Evolutionary conservation across 148 eudicot genomes (phyloP).

Genomic region (Simmondsia chinensis): DNA sequence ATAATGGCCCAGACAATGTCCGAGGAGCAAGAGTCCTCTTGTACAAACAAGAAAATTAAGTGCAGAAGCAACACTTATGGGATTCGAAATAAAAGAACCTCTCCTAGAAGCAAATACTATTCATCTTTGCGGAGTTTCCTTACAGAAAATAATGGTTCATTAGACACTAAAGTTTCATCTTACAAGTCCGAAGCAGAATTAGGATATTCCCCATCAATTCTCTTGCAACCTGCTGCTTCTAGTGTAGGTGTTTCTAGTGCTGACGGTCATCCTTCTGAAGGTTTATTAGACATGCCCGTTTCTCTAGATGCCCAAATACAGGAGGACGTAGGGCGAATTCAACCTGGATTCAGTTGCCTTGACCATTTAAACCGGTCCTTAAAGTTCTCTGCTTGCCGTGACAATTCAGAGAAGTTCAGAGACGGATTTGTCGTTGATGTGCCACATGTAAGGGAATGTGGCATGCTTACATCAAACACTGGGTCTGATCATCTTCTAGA

Average conservation of each 20-base stretch:
- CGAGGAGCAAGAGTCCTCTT: conserved; percentile 15
- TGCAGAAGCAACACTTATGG: conserved; percentile 7
- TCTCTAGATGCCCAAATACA: conserved; percentile 11
- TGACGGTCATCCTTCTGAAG: conserved; percentile 5
- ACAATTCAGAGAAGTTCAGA: conserved; percentile 30
- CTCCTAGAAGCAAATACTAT: conserved; percentile 5
- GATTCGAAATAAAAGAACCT: conserved; percentile 9
- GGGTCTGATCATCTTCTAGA: conserved; percentile 74
- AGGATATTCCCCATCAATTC: conserved; percentile 1
- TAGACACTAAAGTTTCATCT: conserved; percentile 16
- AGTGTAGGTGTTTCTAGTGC: background rate
- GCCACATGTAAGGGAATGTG: conserved; percentile 31
- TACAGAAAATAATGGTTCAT: conserved; percentile 15
- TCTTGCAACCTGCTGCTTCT: conserved; percentile 2
- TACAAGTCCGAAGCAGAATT: conserved; percentile 6
- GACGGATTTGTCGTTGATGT: conserved; percentile 28
- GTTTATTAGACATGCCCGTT: background rate
- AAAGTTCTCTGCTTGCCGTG: conserved; percentile 53
- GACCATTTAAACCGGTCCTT: conserved; percentile 15
- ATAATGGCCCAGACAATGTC: conserved; percentile 19
- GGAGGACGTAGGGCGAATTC: conserved; percentile 6
- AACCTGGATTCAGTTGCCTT: conserved; percentile 10
- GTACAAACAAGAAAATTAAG: conserved; percentile 7
- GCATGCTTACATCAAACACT: conserved; percentile 40
- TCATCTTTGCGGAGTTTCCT: conserved; percentile 15